Evolutionary conservation across 164 flowering plant genomes (phyloP).

Genomic region (Brasenia schreberi): DNA sequence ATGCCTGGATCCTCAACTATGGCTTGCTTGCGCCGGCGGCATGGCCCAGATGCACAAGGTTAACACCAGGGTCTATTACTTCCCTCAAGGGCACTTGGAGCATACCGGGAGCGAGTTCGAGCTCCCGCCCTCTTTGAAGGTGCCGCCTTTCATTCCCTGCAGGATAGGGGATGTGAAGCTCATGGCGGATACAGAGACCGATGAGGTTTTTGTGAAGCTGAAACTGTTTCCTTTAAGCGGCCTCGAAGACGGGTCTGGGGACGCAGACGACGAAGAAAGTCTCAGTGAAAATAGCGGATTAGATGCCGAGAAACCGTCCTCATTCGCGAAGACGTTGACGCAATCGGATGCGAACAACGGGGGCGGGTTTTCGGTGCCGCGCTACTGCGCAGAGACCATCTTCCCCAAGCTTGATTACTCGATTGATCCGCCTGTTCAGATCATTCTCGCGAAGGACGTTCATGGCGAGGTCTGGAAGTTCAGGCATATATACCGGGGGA

Average conservation of each 20-base stretch:
- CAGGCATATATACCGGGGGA: constrained; percentile 51
- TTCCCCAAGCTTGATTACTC: constrained; percentile 45
- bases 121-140: constrained; percentile 8
- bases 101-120: constrained; percentile 15
- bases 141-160: constrained; percentile 23
- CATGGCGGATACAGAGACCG: constrained; percentile 37
- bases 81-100: constrained; percentile 69
- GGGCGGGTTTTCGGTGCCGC: constrained; percentile 80
- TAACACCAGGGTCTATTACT: constrained; percentile 53
- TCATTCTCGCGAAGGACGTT: constrained; percentile 27
- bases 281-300: background rate
- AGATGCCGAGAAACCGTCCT: constrained; percentile 13
- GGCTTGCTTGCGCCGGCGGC: constrained; percentile 57
- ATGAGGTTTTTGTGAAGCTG: constrained; percentile 35
- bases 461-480: constrained; percentile 46
- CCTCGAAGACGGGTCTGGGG: background rate
- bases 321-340: constrained; percentile 53
- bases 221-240: constrained; percentile 11
- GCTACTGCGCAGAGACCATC: constrained; percentile 65
- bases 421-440: constrained; percentile 67
- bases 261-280: background rate
- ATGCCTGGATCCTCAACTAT: constrained; percentile 31
- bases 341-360: constrained; percentile 79
- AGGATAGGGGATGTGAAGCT: constrained; percentile 21
- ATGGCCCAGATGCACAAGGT: constrained; percentile 31